Evolutionary conservation across 148 eudicot species (phyloP), one percentile per base, ranked within the genome.

Genomic region (Silene latifolia): DNA sequence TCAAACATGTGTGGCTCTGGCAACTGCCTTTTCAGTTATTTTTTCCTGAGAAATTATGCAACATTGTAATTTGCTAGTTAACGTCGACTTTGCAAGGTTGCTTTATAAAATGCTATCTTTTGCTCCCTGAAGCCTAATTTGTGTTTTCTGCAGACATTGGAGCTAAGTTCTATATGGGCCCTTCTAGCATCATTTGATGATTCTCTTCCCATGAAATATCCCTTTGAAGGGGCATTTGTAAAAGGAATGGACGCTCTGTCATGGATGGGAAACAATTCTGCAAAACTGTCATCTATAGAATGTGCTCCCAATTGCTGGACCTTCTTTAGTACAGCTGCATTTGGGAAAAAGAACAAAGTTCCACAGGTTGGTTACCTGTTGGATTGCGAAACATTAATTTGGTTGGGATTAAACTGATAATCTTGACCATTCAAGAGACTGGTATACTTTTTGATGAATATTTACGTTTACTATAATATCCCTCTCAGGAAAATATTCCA

Each of bases 181-280:
- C 92, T 94, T 81, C 89, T 94, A 78, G 96, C 96, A 72, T 97
- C 95, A 74, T 94, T 94, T 87, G 92, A 91, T 70, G 96, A 94
- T 74, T 90, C 96, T 81, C 93, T 94, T 79, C 98, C 97, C 20
- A 61, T 90, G 74, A 68, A 76, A 69, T 74, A 69, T 76, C 88
- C 93, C 61, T 90, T 94, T 72, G 98, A 94, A 84, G 98, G 98
- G 65, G 97, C 97, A 53, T 94, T 94, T 82, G 89, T 94, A 5
- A 87, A 89, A 80, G 98, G 96, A 68, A 76, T 90, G 78, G 97
- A 94, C 57, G 84, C 97, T 75, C 46, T 94, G 62, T 94, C 98
- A 67, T 94, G 98, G 98, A 94, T 94, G 90, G 97, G 88, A 66
- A 88, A 94, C 84, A 94, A 94, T 76, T 80, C 96, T 8, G 80